A percentile compares a stretch with the other conserved stretches of the same genome.
These are phyloP conservation scores for Irpex sp. DNA, from an alignment of 1,284 basidiomycete species.

Conservation along the genomic window DNA sequence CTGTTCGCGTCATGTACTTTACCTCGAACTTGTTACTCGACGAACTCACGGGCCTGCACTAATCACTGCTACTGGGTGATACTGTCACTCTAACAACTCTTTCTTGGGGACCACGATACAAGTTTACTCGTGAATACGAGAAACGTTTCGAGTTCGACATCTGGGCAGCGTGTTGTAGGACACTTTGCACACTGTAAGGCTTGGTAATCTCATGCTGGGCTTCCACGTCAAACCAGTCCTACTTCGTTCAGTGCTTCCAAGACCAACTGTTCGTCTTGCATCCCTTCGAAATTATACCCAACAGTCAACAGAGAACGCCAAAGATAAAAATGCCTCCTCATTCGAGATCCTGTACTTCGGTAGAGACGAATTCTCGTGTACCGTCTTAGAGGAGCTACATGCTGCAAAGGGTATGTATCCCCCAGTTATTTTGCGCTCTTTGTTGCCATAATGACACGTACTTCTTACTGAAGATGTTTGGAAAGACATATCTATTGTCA, in stretches of 20 bases:
- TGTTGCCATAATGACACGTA: not conserved
- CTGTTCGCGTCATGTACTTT: not conserved
- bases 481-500: constrained; percentile 53
- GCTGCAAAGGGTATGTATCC: constrained; percentile 39
- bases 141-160: too few relatives aligned
- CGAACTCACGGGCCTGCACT: too few relatives aligned
- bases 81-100: too few relatives aligned
- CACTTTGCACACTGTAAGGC: too few relatives aligned
- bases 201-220: too few relatives aligned
- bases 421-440: not conserved
- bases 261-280: not conserved
- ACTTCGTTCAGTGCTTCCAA: not conserved
- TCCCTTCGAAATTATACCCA: not conserved
- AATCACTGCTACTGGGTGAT: too few relatives aligned
- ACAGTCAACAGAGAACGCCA: not conserved
- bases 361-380: constrained; percentile 71
- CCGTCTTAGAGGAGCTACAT: constrained; percentile 51
- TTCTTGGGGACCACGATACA: too few relatives aligned
- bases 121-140: too few relatives aligned
- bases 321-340: not conserved
- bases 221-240: not conserved
- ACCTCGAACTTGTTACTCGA: not conserved
- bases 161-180: too few relatives aligned
- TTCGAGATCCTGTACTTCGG: constrained; percentile 68
- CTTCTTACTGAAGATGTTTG: constrained; percentile 50